These are phyloP conservation scores for Rhizomucor pusillus DNA, from an alignment of 371 early-diverging fungal genomes.

Conservation along the genomic window DNA sequence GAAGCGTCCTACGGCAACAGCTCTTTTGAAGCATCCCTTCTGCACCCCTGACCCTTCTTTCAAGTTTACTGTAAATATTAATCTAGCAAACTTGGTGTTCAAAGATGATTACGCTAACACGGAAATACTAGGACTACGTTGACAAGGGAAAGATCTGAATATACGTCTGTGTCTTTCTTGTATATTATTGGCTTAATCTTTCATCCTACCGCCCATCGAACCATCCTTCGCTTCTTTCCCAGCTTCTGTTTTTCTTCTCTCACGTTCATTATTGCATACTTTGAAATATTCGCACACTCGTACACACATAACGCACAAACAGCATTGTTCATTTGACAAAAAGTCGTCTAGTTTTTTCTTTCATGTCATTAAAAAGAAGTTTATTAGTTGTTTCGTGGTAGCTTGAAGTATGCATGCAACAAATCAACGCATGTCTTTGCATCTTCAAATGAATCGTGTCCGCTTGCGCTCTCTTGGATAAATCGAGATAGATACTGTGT, in stretches of 20 bases:
- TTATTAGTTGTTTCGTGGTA: not conserved
- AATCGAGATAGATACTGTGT: conserved; percentile 32
- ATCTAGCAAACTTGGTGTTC: not conserved
- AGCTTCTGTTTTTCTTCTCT: no score
- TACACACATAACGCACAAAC: no score
- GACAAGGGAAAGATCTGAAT: conserved; percentile 26
- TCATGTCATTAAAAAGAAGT: conserved; percentile 1
- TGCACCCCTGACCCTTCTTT: conserved; percentile 41
- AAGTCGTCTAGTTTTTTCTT: not conserved
- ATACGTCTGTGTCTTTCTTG: no score
- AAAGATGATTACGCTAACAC: not conserved
- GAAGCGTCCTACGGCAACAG: conserved; percentile 61
- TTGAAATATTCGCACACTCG: no score
- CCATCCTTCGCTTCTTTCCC: no score
- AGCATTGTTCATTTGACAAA: no score
- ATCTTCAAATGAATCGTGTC: conserved; percentile 61
- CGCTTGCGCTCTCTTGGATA: conserved; percentile 54
- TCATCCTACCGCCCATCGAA: no score
- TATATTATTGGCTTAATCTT: no score
- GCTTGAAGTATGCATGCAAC: conserved; percentile 11
- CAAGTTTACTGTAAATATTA: conserved; percentile 38
- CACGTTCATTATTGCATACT: no score
- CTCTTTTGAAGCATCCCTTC: conserved; percentile 55
- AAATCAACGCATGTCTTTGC: conserved; percentile 55
- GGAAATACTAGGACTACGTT: conserved; percentile 21